phyloP scores from a whole-genome alignment of 2,329 filamentous ascomycete genomes.

The Colletotrichum tofieldiae region DNA sequence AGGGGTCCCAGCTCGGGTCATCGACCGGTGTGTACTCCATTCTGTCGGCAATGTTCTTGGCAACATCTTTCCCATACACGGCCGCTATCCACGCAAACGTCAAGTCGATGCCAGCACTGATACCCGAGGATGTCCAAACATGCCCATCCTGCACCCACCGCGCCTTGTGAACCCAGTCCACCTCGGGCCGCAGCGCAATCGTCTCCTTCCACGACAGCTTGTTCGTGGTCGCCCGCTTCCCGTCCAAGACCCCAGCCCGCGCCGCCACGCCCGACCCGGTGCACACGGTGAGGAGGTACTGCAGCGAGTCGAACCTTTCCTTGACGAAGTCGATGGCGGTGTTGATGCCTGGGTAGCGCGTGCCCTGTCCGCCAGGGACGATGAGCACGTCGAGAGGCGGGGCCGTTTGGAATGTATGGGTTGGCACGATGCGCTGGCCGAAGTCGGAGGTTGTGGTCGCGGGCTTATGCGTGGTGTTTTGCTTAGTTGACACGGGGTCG shows the following conservation, averaged over 20 bases:
- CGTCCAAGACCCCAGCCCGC: slow-evolving; percentile 67
- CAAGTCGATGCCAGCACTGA: slow-evolving; percentile 75
- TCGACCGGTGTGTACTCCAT: slow-evolving; percentile 73
- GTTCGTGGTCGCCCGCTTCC: slow-evolving; percentile 70
- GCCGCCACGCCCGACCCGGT: slow-evolving; percentile 69
- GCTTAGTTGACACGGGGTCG: slow-evolving; percentile 41
- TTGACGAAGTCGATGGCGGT: slow-evolving; percentile 58
- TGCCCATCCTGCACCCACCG: slow-evolving; percentile 73
- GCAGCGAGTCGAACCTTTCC: slow-evolving; percentile 55
- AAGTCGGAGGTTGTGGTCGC: slow-evolving; percentile 23
- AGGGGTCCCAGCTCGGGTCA: slow-evolving; percentile 69
- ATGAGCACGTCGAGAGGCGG: slow-evolving; percentile 69
- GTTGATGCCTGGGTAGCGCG: slow-evolving; percentile 48
- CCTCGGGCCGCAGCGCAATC: slow-evolving; percentile 56
- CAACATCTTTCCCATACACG: slow-evolving; percentile 68
- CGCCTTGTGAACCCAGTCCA: slow-evolving; percentile 67
- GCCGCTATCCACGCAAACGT: slow-evolving; percentile 70
- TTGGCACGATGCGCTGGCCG: slow-evolving; percentile 45
- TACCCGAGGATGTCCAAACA: slow-evolving; percentile 71
- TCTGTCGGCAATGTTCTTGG: slow-evolving; percentile 62
- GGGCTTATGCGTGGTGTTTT: not conserved
- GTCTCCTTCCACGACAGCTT: slow-evolving; percentile 64
- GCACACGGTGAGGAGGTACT: slow-evolving; percentile 70
- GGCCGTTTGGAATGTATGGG: slow-evolving; percentile 60
- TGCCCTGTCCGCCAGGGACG: slow-evolving; percentile 69